Evolutionary conservation across 2,329 filamentous ascomycete species (phyloP).

Genomic region (Volutella citrinella): DNA sequence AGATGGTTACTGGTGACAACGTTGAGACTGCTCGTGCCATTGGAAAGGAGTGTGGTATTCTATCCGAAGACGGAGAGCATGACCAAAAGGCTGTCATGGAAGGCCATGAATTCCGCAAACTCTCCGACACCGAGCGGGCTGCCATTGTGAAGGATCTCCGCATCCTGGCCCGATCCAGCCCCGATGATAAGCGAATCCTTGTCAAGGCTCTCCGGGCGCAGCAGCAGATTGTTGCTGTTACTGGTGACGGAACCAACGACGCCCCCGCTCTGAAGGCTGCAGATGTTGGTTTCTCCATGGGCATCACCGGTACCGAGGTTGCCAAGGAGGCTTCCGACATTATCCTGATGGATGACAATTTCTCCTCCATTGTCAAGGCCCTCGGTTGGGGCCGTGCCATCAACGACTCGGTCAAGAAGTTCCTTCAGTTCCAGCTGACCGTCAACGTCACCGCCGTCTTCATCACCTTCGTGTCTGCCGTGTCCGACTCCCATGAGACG

Average conservation of each 20-base stretch:
- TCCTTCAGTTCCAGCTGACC: constrained; percentile 67
- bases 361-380: constrained; percentile 62
- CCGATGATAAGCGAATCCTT: constrained; percentile 66
- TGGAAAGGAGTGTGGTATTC: constrained; percentile 40
- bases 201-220: constrained; percentile 63
- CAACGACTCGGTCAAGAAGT: constrained; percentile 66
- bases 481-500: constrained; percentile 49
- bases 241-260: constrained; percentile 65
- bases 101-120: constrained; percentile 53
- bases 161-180: constrained; percentile 66
- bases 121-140: constrained; percentile 45
- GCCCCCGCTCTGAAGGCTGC: too few species aligned
- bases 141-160: constrained; percentile 60
- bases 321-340: constrained; percentile 66
- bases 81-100: constrained; percentile 44
- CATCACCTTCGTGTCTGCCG: constrained; percentile 61
- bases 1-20: constrained; percentile 57
- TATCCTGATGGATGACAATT: constrained; percentile 66
- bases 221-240: constrained; percentile 65
- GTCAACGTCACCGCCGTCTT: constrained; percentile 68
- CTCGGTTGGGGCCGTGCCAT: constrained; percentile 66
- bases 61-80: constrained; percentile 59
- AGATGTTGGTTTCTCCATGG: constrained; percentile 68
- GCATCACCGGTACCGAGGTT: constrained; percentile 61
- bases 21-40: constrained; percentile 43